These are phyloP conservation scores for Brachypodium distachyon DNA, from an alignment of 202 grass and related monocot species.

Conservation along the genomic window DNA sequence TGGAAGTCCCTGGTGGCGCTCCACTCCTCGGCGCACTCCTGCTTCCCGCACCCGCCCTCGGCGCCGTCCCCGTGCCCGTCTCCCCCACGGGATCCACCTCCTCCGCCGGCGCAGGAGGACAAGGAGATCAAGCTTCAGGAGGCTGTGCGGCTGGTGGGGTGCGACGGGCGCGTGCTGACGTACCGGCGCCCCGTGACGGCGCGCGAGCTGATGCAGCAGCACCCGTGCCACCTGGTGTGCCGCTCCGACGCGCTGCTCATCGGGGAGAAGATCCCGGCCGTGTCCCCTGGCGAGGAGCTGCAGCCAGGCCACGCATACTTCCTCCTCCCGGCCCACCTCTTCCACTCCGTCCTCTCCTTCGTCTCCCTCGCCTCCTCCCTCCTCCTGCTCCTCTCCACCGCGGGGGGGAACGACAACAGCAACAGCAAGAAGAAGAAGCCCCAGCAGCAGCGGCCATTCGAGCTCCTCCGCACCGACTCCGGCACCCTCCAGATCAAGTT, in stretches of 20 bases:
- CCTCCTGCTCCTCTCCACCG: constrained; percentile 1
- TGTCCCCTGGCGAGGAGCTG: constrained; percentile 25
- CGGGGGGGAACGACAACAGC: not conserved
- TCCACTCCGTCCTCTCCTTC: constrained; percentile 86
- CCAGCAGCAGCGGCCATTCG: constrained; percentile 45
- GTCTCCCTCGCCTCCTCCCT: constrained; percentile 80
- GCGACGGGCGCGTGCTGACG: constrained; percentile 46
- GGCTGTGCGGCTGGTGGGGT: constrained; percentile 44
- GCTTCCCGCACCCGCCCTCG: constrained; percentile 30
- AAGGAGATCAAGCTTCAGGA: not conserved
- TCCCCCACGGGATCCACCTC: not conserved
- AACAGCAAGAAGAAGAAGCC: no score
- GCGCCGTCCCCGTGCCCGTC: constrained; percentile 6
- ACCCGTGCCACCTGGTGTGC: constrained; percentile 81
- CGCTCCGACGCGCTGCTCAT: constrained; percentile 81
- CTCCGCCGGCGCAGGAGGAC: no score
- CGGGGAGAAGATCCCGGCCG: constrained; percentile 67
- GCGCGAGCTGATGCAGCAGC: constrained; percentile 68
- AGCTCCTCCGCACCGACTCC: constrained; percentile 49
- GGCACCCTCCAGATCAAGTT: constrained; percentile 73
- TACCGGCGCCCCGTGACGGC: constrained; percentile 60
- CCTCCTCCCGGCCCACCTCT: constrained; percentile 64
- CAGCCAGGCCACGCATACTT: constrained; percentile 56
- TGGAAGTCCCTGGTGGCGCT: constrained; percentile 51
- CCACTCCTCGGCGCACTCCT: constrained; percentile 34